These are phyloP conservation scores for Tulasnella sp. DNA, from an alignment of 768 basidiomycete species.

Conservation along the genomic window DNA sequence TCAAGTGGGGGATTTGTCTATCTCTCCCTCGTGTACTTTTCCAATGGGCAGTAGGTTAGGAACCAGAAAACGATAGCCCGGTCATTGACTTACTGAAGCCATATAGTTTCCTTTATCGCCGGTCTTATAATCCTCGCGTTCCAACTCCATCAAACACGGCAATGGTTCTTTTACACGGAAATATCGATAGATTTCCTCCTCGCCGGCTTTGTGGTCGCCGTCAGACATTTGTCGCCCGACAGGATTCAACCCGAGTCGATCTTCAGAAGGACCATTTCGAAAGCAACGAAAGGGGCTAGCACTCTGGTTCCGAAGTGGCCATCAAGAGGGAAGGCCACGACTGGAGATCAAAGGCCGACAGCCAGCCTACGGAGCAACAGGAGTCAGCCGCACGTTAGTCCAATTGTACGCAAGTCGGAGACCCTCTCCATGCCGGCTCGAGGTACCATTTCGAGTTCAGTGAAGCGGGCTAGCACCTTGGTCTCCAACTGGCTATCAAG, in stretches of 20 bases:
- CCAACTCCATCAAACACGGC: not conserved
- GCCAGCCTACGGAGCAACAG: too few relatives aligned
- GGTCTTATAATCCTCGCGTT: not conserved
- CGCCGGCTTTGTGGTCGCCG: not conserved
- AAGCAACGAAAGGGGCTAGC: not conserved
- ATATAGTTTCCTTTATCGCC: not conserved
- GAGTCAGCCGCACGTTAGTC: too few relatives aligned
- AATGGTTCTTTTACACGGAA: not conserved
- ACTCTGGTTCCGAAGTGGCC: not conserved
- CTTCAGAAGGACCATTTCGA: not conserved
- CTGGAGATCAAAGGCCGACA: not conserved
- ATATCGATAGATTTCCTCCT: too few relatives aligned
- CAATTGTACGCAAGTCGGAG: too few relatives aligned
- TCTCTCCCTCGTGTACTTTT: constrained; percentile 3
- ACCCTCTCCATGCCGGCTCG: too few relatives aligned
- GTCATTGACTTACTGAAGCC: too few relatives aligned
- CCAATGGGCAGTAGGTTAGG: constrained; percentile 11
- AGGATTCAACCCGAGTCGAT: not conserved
- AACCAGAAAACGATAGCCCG: not conserved
- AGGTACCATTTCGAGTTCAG: too few relatives aligned
- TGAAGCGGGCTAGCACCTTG: too few relatives aligned
- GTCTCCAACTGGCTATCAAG: too few relatives aligned
- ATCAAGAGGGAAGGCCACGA: not conserved
- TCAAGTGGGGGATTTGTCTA: not conserved
- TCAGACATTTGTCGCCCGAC: not conserved